Base-by-base conservation (phyloP, 2,329 filamentous ascomycete genomes). In the Microdochium nivale region DNA sequence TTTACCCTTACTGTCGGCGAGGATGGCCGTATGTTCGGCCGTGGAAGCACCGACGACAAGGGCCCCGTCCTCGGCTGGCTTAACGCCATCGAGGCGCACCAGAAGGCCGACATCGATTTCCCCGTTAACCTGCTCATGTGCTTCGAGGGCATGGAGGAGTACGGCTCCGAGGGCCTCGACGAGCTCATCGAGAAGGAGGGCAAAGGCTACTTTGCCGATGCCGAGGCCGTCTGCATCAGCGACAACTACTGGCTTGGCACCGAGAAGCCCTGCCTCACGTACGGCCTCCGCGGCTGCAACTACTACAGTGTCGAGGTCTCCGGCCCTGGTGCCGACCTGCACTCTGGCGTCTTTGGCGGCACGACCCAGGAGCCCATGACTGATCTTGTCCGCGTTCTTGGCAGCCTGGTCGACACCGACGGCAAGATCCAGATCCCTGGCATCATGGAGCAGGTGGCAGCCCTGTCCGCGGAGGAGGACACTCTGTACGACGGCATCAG, bases 211-310 rank as follows among this genome's bases (percentile, higher is more conserved):
- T 99, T 99, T 76, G 90, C 90, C 64, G 92, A 96, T 62, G 84
- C 90, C 33, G 94, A 99, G 60, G 94, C 91, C 5, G 90, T 97
- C 54, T 99, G 94, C 75, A 99, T 99, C 67, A 96, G 90, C 48
- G 94, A 99, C 72, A 99, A 99, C 80, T 99, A 99, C 83, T 99
- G 94, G 94, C 84, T 99, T 40, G 94, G 94, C 53, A 97, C 94
- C 5, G 90, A 97, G 79, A 96, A 96, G 80, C 94, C 94, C 13
- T 99, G 94, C 70, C 74, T 99, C 65, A 99, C 94, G 10, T 99
- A 99, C 69, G 94, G 94, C 61, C 86, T 99, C 56, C 88, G 94
- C 59, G 94, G 94, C 51, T 95, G 89, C 83, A 97, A 95, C 77
- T 99, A 99, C 80, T 99, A 97, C 77, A 88, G 87, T 50, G 73